phyloP scores from a whole-genome alignment of 371 early-diverging fungal genomes.

The Mortierella sp. region DNA sequence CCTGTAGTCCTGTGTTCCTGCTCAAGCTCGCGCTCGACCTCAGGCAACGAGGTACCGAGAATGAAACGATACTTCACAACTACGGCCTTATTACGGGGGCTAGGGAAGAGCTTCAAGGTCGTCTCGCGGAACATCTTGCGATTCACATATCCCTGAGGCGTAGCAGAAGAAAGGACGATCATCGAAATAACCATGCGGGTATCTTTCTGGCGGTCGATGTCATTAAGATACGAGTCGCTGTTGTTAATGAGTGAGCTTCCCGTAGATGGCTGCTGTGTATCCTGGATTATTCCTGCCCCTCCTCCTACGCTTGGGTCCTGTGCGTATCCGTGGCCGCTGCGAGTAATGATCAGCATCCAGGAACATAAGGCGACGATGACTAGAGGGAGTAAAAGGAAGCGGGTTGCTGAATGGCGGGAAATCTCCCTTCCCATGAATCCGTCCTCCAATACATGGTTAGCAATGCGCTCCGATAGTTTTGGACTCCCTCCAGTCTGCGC shows the following conservation, averaged over 20 bases:
- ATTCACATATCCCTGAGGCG: slow-evolving; percentile 61
- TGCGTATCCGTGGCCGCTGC: slow-evolving; percentile 11
- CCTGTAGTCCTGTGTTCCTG: slow-evolving; percentile 56
- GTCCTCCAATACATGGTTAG: slow-evolving; percentile 55
- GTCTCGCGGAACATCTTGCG: slow-evolving; percentile 67
- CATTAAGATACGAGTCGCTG: slow-evolving; percentile 27
- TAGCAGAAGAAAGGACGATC: slow-evolving; percentile 68
- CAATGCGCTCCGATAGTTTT: slow-evolving; percentile 53
- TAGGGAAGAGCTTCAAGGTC: slow-evolving; percentile 63
- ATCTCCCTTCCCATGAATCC: slow-evolving; percentile 58
- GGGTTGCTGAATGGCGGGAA: slow-evolving; percentile 58
- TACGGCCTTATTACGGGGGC: slow-evolving; percentile 56
- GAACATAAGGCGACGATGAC: slow-evolving; percentile 54
- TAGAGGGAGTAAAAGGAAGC: slow-evolving; percentile 61
- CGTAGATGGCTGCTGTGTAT: slow-evolving; percentile 33
- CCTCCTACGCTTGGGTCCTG: slow-evolving; percentile 11
- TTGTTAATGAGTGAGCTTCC: slow-evolving; percentile 45
- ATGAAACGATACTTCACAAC: slow-evolving; percentile 63
- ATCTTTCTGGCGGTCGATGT: slow-evolving; percentile 20
- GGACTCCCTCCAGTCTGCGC: slow-evolving; percentile 57
- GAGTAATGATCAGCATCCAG: slow-evolving; percentile 54
- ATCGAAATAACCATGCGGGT: slow-evolving; percentile 53
- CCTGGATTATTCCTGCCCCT: slow-evolving; percentile 46
- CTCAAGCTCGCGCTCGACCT: slow-evolving; percentile 54
- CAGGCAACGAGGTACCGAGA: slow-evolving; percentile 57